Base-by-base conservation (phyloP, 495 filamentous ascomycete genomes). In the Durotheca rogersii region DNA sequence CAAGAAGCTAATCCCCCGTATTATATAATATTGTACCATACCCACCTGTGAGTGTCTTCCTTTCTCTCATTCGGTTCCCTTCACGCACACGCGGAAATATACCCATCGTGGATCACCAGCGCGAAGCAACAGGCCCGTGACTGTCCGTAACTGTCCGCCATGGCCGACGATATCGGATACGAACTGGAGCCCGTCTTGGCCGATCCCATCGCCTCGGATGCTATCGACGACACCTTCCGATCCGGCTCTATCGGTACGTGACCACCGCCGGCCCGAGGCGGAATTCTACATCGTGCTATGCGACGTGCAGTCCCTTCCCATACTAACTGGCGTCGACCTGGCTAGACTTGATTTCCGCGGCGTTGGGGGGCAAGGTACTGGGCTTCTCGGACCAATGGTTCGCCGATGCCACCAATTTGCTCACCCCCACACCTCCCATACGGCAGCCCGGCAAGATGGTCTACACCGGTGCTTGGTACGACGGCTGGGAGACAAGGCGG, bases 401-500 rank as follows among this genome's bases (percentile, higher is more conserved):
- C 70, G 90, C 89, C 53, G 80, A 83, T 27, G 90, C 90, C 7
- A 70, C 73, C 27, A 95, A 94, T 68, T 81, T 95, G 55, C 70
- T 89, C 42, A 92, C 80, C 11, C 86, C 88, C 1, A 81, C 80
- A 0, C 72, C 86, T 2, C 87, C 91, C 3, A 80, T 95, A 60
- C 79, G 81, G 51, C 82, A 86, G 54, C 84, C 85, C 0, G 90
- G 88, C 47, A 82, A 90, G 67, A 94, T 91, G 76, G 83, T 90
- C 38, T 82, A 85, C 61, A 80, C 88, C 7, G 90, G 90, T 51
- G 88, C 89, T 16, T 96, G 91, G 91, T 95, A 90, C 67, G 90
- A 96, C 64, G 90, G 90, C 17, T 96, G 90, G 91, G 91, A 96
- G 67, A 95, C 90, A 1, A 79, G 90, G 11, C 76, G 91, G 37